These are phyloP conservation scores for Coniophora puteana DNA, from an alignment of 1,284 basidiomycete genomes.

Conservation along the genomic window DNA sequence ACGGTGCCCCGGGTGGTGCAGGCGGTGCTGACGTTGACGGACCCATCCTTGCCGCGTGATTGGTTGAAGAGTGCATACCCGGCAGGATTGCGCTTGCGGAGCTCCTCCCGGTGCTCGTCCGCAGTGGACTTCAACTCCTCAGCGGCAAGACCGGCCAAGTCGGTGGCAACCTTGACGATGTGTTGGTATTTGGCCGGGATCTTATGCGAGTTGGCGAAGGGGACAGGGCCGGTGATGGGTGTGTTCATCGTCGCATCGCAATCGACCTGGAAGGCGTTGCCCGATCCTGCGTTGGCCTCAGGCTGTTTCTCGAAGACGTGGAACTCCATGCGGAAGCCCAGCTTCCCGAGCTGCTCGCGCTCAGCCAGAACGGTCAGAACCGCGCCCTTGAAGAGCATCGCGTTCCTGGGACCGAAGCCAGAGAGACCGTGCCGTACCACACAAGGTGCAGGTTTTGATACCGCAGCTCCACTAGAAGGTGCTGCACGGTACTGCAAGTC, in stretches of 20 bases:
- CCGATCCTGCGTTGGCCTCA: constrained; percentile 1
- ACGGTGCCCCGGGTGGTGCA: constrained; percentile 3
- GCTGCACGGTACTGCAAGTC: no score
- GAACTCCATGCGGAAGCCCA: no score
- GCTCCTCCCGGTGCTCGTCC: no score
- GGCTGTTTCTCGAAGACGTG: constrained; percentile 2
- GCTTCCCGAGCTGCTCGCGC: not conserved
- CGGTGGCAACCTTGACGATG: constrained; percentile 1
- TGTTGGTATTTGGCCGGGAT: no score
- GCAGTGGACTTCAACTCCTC: not conserved
- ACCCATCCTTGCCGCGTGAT: no score
- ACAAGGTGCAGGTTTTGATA: no score
- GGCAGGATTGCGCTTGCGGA: no score
- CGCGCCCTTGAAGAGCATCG: constrained; percentile 1
- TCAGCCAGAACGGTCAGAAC: constrained; percentile 3
- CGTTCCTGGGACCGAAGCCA: constrained; percentile 4
- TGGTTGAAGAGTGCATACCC: no score
- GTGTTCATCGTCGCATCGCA: constrained; percentile 3
- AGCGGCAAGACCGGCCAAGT: not conserved
- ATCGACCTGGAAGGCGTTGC: no score
- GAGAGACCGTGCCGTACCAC: constrained; percentile 5
- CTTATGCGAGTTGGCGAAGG: no score
- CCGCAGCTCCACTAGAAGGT: no score
- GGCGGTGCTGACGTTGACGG: not conserved
- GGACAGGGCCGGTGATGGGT: not conserved